phyloP scores from a whole-genome alignment of 352 stramenopile genomes.

The Phytophthora pistaciae region DNA sequence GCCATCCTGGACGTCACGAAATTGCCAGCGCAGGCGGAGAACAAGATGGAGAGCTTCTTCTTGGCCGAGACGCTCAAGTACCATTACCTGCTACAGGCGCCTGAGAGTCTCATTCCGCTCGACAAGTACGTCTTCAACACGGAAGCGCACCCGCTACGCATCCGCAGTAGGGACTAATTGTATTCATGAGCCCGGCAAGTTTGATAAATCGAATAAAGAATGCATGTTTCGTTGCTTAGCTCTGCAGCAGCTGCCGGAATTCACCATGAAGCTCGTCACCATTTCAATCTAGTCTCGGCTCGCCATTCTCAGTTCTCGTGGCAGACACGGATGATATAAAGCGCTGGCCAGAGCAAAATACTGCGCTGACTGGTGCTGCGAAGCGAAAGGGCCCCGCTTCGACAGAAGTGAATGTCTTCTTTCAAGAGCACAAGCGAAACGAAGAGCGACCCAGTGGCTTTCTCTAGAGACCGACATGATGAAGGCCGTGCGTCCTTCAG shows the following conservation, averaged over 20 bases:
- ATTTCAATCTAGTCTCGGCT: background rate
- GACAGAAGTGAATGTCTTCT: slow-evolving; percentile 59
- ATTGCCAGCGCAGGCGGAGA: slow-evolving; percentile 69
- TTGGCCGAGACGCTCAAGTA: slow-evolving; percentile 99
- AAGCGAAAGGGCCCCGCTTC: slow-evolving; percentile 44
- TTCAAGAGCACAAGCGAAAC: too few species aligned
- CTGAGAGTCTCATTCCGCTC: slow-evolving; percentile 86
- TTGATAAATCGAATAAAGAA: slow-evolving; percentile 4
- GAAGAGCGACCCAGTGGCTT: background rate
- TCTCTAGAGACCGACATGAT: slow-evolving; percentile 46
- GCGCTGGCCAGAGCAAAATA: slow-evolving; percentile 35
- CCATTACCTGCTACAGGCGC: slow-evolving; percentile 94
- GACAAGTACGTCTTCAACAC: slow-evolving; percentile 98
- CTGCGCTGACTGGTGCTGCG: slow-evolving; percentile 18
- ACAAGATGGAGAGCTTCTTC: slow-evolving; percentile 99
- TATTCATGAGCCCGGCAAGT: background rate
- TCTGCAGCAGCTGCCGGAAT: slow-evolving; percentile 14
- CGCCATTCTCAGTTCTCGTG: slow-evolving; percentile 6
- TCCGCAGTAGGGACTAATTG: slow-evolving; percentile 35
- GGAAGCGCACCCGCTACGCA: slow-evolving; percentile 94
- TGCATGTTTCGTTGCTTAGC: slow-evolving; percentile 5
- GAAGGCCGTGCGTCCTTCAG: slow-evolving; percentile 46
- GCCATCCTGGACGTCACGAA: slow-evolving; percentile 60
- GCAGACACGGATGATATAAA: slow-evolving; percentile 31
- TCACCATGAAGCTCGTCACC: slow-evolving; percentile 33